Conservation (phyloP, 805 yeast genomes). For the Metschnikowia lochheadii region DNA sequence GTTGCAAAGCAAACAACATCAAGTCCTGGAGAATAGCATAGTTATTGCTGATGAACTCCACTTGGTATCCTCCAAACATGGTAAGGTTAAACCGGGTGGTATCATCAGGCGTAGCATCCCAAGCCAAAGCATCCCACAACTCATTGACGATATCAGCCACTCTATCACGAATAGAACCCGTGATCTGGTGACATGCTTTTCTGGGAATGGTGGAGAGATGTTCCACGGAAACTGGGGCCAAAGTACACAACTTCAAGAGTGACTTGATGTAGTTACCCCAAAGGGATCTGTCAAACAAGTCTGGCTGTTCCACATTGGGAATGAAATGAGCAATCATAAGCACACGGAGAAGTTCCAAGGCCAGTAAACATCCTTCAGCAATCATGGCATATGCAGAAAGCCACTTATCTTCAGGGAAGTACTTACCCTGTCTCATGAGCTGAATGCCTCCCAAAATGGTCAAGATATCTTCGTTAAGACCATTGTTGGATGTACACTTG, state of each 20-base stretch:
- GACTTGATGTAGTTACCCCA: constrained; percentile 69
- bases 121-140: constrained; percentile 74
- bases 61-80: constrained; percentile 68
- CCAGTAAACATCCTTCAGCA: constrained; percentile 51
- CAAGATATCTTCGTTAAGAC: constrained; percentile 41
- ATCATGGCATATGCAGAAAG: constrained; percentile 58
- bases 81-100: constrained; percentile 53
- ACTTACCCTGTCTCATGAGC: constrained; percentile 48
- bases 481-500: constrained; percentile 36
- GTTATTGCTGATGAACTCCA: constrained; percentile 53
- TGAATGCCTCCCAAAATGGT: constrained; percentile 48
- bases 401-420: constrained; percentile 72
- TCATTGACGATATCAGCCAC: constrained; percentile 51
- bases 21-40: constrained; percentile 61
- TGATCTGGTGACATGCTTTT: constrained; percentile 60
- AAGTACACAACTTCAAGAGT: constrained; percentile 53
- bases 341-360: constrained; percentile 51
- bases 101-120: constrained; percentile 55
- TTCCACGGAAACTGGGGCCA: constrained; percentile 67
- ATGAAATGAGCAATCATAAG: constrained; percentile 46
- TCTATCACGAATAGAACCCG: constrained; percentile 59
- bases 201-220: constrained; percentile 70
- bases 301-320: constrained; percentile 50
- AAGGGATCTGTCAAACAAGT: constrained; percentile 50
- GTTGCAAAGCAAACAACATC: constrained; percentile 64